Conservation (phyloP, 805 yeast genomes). For the Yamadazyma insecticola region DNA sequence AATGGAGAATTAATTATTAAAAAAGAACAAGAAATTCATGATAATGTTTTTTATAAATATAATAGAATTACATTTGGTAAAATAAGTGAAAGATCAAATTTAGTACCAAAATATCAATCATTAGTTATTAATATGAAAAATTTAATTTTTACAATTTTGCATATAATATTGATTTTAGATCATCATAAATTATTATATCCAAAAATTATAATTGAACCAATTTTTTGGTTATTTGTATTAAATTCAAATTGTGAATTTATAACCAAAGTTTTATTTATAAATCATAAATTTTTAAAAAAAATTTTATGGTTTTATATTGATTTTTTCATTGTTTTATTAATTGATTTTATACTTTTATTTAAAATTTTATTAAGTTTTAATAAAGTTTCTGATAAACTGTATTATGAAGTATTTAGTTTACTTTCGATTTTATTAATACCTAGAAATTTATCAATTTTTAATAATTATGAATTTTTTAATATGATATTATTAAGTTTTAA, state of each 20-base stretch:
- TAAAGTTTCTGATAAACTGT: constrained; percentile 12
- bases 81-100: constrained; percentile 24
- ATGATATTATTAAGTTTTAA: constrained; percentile 47
- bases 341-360: constrained; percentile 29
- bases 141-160: constrained; percentile 16
- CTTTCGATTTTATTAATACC: constrained; percentile 49
- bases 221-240: constrained; percentile 42
- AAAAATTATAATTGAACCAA: constrained; percentile 20
- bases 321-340: constrained; percentile 33
- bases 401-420: constrained; percentile 33
- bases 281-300: constrained; percentile 40
- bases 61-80: constrained; percentile 26
- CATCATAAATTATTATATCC: constrained; percentile 15
- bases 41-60: constrained; percentile 27
- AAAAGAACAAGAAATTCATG: constrained; percentile 8
- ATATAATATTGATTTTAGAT: constrained; percentile 22
- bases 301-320: constrained; percentile 54
- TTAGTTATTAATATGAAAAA: constrained; percentile 33
- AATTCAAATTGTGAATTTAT: constrained; percentile 47
- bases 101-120: constrained; percentile 39
- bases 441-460: constrained; percentile 45
- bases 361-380: constrained; percentile 14
- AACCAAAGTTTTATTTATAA: constrained; percentile 39
- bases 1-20: constrained; percentile 43
- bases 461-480: constrained; percentile 48